Evolutionary conservation across 179 eudicot genomes (phyloP), one percentile per base, ranked within the genome.

Genomic region (Silene vulgaris): DNA sequence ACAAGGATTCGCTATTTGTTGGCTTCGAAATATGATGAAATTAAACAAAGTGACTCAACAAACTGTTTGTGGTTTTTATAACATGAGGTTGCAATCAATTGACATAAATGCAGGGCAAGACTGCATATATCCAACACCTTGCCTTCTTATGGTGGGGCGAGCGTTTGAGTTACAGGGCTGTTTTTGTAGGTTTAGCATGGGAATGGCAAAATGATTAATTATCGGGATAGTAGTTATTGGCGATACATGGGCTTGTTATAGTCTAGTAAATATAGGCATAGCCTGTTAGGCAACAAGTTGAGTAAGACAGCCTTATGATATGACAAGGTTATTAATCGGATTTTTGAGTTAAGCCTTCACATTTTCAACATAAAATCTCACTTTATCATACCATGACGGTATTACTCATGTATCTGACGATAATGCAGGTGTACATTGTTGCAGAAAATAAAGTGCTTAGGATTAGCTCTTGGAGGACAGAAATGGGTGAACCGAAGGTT

Each of bases 381-480:
- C 8, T 16, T 19, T 60, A 60, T 19, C 21, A 17, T 19, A 19
- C 12, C 9, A 1, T 19, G 50, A 35, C 11, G 23, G 70, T 16
- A 45, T 67, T 67, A 67, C 16, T 23, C 20, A 28, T 8, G 40
- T 59, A 56, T 30, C 3, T 57, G 54, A 28, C 72, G 3, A 80
- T 79, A 77, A 83, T 77, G 86, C 87, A 95, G 99, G 87, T 92
- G 65, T 95, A 87, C 73, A 65, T 95, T 79, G 92, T 90, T 76
- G 97, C 97, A 71, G 97, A 92, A 80, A 85, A 92, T 52, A 80
- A 82, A 80, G 88, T 95, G 43, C 75, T 95, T 28, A 84, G 75
- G 79, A 78, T 95, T 60, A 85, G 81, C 45, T 79, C 84, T 69
- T 26, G 75, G 66, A 85, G 77, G 2, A 74, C 79, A 13, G 87